A percentile compares a stretch with the other conserved stretches of the same genome.
Conservation (phyloP, 1,284 basidiomycete species). For the Puccinia novopanici region DNA sequence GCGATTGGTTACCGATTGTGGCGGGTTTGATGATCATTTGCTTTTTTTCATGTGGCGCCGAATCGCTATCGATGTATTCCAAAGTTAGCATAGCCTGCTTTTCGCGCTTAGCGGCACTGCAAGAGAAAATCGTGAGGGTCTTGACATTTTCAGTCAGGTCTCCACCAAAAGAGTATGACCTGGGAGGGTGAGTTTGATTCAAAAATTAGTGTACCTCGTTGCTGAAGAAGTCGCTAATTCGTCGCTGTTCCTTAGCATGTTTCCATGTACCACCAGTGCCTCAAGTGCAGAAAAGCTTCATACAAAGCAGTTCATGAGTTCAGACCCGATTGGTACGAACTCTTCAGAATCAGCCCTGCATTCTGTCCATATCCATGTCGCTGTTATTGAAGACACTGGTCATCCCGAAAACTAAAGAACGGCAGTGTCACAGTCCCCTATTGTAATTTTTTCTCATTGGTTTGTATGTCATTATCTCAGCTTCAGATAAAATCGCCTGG, state of each 20-base stretch:
- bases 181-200: background rate
- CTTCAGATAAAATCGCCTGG: no score
- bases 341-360: background rate
- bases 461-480: no score
- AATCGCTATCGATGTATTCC: constrained; percentile 14
- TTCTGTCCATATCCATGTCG: background rate
- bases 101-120: background rate
- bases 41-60: constrained; percentile 27
- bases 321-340: background rate
- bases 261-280: background rate
- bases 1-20: constrained; percentile 28
- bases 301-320: background rate
- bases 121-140: background rate
- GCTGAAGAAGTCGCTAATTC: background rate
- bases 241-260: background rate
- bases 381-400: background rate
- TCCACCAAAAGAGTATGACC: background rate
- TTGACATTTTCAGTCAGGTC: background rate
- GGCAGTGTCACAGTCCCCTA: no score
- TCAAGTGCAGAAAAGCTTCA: background rate
- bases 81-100: background rate
- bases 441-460: no score
- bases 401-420: no score
- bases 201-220: background rate
- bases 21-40: constrained; percentile 8